Evolutionary conservation across 2,329 filamentous ascomycete genomes (phyloP).

Genomic region (Mycosphaerella arachidis): DNA sequence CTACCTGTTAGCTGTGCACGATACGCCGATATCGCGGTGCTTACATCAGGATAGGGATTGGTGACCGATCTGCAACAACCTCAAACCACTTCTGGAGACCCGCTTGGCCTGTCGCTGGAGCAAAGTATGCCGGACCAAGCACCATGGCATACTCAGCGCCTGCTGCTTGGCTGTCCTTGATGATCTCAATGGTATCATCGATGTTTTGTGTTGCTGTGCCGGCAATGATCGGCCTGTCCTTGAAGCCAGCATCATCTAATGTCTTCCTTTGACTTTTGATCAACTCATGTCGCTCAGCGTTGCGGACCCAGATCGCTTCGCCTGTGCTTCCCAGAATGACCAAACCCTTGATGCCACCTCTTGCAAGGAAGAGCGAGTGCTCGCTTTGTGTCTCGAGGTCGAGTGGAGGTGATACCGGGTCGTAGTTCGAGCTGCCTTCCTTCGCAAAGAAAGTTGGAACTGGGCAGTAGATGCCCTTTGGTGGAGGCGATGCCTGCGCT

Average conservation of each 20-base stretch:
- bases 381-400: conserved; percentile 56
- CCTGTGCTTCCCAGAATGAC: conserved; percentile 62
- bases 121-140: conserved; percentile 63
- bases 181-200: conserved; percentile 57
- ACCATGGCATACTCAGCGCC: conserved; percentile 60
- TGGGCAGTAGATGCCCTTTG: conserved; percentile 54
- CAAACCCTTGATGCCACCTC: conserved; percentile 56
- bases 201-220: conserved; percentile 60
- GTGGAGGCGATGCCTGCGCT: conserved; percentile 39
- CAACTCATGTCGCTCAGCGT: conserved; percentile 53
- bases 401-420: conserved; percentile 47
- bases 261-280: conserved; percentile 54
- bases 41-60: conserved; percentile 58
- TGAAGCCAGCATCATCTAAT: conserved; percentile 53
- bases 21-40: conserved; percentile 18
- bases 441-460: conserved; percentile 62
- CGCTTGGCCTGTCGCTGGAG: conserved; percentile 53
- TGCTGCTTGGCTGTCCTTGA: conserved; percentile 52
- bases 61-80: conserved; percentile 56
- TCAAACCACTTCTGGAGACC: conserved; percentile 59
- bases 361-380: conserved; percentile 58
- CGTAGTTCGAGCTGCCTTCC: conserved; percentile 40
- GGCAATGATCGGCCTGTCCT: conserved; percentile 58
- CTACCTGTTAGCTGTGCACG: conserved; percentile 1
- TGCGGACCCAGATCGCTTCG: conserved; percentile 59